These are phyloP conservation scores for Basidiobolus meristosporus DNA, from an alignment of 371 early-diverging fungal species.

Conservation along the genomic window DNA sequence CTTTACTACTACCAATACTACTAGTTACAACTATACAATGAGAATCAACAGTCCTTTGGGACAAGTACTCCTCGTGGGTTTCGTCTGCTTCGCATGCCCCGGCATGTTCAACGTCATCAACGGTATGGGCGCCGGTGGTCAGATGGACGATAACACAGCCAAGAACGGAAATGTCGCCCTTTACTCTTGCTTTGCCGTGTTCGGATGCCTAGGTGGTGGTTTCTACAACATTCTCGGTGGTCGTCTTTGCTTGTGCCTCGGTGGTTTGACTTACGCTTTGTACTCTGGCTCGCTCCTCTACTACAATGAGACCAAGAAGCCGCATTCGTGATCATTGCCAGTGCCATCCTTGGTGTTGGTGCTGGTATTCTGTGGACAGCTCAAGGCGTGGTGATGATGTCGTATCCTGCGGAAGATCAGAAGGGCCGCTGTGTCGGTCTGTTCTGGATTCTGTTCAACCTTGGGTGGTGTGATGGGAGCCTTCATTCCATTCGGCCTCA, in stretches of 20 bases:
- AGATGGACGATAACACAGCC: slow-evolving; percentile 33
- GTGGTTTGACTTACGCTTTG: slow-evolving; percentile 27
- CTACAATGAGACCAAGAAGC: slow-evolving; percentile 30
- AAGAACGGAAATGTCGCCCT: slow-evolving; percentile 49
- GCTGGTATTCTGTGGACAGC: too few relatives aligned
- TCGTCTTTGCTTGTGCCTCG: slow-evolving; percentile 21
- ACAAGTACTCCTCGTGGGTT: too few relatives aligned
- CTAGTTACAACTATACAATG: too few relatives aligned
- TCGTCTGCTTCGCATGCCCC: too few relatives aligned
- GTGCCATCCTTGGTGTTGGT: too few relatives aligned
- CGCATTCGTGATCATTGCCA: slow-evolving; percentile 52
- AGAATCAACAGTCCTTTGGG: too few relatives aligned
- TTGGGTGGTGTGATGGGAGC: slow-evolving; percentile 43
- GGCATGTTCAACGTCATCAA: slow-evolving; percentile 72
- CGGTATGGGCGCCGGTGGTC: slow-evolving; percentile 48
- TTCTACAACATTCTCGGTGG: slow-evolving; percentile 34
- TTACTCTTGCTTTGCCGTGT: slow-evolving; percentile 42
- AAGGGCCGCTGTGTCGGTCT: slow-evolving; percentile 58
- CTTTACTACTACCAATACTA: too few relatives aligned
- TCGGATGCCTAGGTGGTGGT: slow-evolving; percentile 40
- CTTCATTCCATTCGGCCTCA: slow-evolving; percentile 39
- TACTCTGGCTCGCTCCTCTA: slow-evolving; percentile 30
- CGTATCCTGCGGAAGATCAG: too few relatives aligned
- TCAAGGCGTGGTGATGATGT: too few relatives aligned
- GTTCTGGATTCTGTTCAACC: slow-evolving; percentile 73